Base-by-base conservation (phyloP, 2,329 filamentous ascomycete species). In the Alternaria rosae region DNA sequence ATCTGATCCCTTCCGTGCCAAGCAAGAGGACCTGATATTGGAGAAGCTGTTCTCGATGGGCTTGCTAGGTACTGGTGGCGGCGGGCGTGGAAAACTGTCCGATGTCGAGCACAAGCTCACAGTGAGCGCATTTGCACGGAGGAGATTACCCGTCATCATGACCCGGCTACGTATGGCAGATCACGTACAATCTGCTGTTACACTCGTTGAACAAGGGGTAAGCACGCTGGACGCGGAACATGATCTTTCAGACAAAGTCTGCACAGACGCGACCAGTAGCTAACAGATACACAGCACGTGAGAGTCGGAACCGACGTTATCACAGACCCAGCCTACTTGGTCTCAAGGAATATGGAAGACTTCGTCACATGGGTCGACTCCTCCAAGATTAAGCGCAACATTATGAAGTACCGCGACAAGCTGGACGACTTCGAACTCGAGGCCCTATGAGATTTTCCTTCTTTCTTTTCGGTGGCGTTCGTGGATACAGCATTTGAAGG, bases 281-380 rank as follows among this genome's bases (percentile, higher is more conserved):
- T 51, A 12, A 51, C 30, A 38, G 3, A 35, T 6, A 12, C 7
- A 38, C 13, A 51, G 7, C 94, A 97, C 78, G 93, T 98, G 4
- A 86, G 94, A 50, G 93, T 97, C 1, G 94, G 94, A 12, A 94
- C 93, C 0, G 93, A 97, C 76, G 91, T 94, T 2, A 87, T 97
- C 25, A 96, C 92, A 3, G 94, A 98, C 77, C 89, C 93, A 26
- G 94, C 93, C 1, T 97, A 93, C 74, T 81, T 97, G 55, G 93
- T 98, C 8, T 95, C 92, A 50, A 82, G 94, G 68, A 92, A 89
- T 64, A 92, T 97, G 86, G 94, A 98, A 82, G 94, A 98, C 81
- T 97, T 96, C 78, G 91, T 98, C 17, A 97, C 94, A 0, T 98
- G 94, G 94, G 91, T 94, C 10, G 92, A 96, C 73, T 93, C 92